These are phyloP conservation scores for Penstemon barbatus DNA, from an alignment of 257 asterid genomes.

Conservation along the genomic window DNA sequence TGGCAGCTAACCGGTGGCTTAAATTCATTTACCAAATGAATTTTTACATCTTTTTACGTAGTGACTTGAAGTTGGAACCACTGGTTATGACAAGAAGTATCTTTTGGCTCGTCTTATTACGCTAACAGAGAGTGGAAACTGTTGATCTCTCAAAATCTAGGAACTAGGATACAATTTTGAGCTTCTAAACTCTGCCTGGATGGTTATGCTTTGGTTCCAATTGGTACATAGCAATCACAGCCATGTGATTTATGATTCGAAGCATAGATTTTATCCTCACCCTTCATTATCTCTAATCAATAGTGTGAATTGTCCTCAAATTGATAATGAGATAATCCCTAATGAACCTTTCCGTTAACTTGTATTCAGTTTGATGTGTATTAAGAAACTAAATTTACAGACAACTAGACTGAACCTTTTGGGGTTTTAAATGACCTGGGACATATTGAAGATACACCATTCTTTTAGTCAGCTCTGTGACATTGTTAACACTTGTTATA, in stretches of 20 bases:
- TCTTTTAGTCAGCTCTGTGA: neutral
- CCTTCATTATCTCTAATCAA: neutral
- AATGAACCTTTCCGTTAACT: neutral
- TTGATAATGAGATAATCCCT: neutral
- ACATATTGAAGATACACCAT: neutral
- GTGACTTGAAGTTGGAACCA: constrained; percentile 2
- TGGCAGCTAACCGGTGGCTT: neutral
- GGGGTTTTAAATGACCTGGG: neutral
- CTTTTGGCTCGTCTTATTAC: no score
- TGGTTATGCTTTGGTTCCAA: neutral
- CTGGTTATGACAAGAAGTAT: no score
- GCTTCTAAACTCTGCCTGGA: neutral
- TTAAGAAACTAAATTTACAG: neutral
- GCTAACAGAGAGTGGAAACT: neutral
- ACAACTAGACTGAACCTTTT: neutral
- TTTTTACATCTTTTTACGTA: neutral
- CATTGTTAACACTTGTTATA: no score
- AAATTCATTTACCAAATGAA: neutral
- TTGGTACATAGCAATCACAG: neutral
- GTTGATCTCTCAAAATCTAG: constrained; percentile 2
- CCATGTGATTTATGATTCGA: neutral
- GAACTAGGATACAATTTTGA: constrained; percentile 1
- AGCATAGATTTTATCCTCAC: neutral
- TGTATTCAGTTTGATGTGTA: neutral
- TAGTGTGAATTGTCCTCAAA: neutral